phyloP scores from a whole-genome alignment of 441 rosid species.

The Gossypium schwendimanii region DNA sequence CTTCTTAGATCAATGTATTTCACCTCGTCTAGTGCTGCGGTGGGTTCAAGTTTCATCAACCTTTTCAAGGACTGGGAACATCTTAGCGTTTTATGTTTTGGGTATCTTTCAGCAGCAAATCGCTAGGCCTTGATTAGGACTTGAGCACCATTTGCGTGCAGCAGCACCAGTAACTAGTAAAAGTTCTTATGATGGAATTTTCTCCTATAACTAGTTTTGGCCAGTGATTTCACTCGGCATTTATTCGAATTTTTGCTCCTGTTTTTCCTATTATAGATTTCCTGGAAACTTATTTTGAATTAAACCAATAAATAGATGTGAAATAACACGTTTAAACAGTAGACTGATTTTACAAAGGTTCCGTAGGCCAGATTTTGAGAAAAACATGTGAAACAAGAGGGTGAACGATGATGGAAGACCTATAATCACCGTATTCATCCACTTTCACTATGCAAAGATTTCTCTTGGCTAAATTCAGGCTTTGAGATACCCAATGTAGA shows the following conservation, averaged over 20 bases:
- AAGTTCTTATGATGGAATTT: not conserved
- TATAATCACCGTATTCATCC: too few relatives aligned
- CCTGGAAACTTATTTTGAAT: not conserved
- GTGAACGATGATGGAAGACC: too few relatives aligned
- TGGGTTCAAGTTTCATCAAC: not conserved
- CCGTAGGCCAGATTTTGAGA: not conserved
- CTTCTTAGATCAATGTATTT: not conserved
- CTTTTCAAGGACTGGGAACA: constrained; percentile 8
- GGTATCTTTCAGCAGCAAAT: not conserved
- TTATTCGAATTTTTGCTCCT: not conserved
- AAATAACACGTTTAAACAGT: not conserved
- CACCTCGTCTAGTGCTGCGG: not conserved
- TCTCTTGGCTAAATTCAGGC: constrained; percentile 35
- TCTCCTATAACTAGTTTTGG: not conserved
- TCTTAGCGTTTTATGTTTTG: not conserved
- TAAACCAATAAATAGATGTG: too few relatives aligned
- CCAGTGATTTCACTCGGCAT: not conserved
- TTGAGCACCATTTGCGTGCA: not conserved
- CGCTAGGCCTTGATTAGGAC: not conserved
- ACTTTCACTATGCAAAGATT: constrained; percentile 30
- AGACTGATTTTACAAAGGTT: not conserved
- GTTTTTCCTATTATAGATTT: not conserved
- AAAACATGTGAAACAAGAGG: not conserved
- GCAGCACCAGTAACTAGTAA: not conserved
- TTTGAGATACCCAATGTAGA: constrained; percentile 38